A percentile compares a stretch with the other conserved stretches of the same genome.
Conservation (phyloP, 2,329 filamentous ascomycete species). For the Pseudogymnoascus verrucosus region DNA sequence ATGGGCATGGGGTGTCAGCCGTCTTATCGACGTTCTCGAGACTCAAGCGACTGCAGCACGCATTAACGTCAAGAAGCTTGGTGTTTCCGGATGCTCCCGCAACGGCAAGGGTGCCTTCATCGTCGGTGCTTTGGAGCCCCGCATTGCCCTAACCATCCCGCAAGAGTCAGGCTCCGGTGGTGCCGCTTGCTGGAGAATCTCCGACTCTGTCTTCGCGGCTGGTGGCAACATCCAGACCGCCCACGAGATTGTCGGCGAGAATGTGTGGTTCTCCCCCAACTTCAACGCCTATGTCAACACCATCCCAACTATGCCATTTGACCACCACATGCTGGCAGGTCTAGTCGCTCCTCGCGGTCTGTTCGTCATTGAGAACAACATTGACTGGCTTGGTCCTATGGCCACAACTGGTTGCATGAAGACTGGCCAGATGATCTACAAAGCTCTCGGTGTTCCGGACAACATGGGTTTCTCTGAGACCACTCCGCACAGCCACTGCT, state of each 20-base stretch:
- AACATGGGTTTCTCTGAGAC: conserved; percentile 44
- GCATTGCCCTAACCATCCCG: conserved; percentile 52
- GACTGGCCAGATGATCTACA: conserved; percentile 44
- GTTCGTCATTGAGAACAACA: conserved; percentile 47
- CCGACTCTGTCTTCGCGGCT: conserved; percentile 39
- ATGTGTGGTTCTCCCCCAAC: conserved; percentile 53
- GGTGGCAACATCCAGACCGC: conserved; percentile 54
- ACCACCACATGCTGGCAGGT: conserved; percentile 51
- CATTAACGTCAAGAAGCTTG: conserved; percentile 43
- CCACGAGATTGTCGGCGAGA: conserved; percentile 49
- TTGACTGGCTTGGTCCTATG: conserved; percentile 45
- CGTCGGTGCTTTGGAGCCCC: conserved; percentile 49
- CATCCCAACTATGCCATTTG: conserved; percentile 42
- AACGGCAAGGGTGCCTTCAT: conserved; percentile 58
- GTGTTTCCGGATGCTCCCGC: conserved; percentile 55
- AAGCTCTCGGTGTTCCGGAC: conserved; percentile 43
- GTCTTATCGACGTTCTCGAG: conserved; percentile 53
- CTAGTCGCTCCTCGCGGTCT: conserved; percentile 49
- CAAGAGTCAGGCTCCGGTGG: conserved; percentile 56
- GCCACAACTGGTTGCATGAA: conserved; percentile 47
- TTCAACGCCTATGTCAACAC: conserved; percentile 45
- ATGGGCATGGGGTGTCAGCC: conserved; percentile 56
- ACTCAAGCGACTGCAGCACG: conserved; percentile 30
- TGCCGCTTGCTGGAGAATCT: conserved; percentile 52
- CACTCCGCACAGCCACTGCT: conserved; percentile 41